Evolutionary conservation across 2,329 filamentous ascomycete genomes (phyloP).

Genomic region (Dactylonectria macrodidyma): DNA sequence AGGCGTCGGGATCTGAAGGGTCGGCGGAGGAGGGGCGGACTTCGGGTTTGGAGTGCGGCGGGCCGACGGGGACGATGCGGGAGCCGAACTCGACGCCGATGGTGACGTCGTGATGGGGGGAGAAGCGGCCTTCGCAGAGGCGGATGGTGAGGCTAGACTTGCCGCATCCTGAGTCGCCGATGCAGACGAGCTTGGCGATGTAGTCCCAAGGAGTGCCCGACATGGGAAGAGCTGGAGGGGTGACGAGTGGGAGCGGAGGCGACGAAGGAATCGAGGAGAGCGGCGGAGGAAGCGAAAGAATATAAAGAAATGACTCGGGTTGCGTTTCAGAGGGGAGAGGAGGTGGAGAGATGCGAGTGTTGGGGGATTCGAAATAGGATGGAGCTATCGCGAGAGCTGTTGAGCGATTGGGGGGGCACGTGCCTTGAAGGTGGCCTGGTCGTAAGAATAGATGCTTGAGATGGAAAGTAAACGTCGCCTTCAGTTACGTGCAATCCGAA

Average conservation of each 20-base stretch:
- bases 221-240: constrained; percentile 57
- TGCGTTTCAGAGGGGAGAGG: neutral
- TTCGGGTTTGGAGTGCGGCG: constrained; percentile 73
- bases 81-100: constrained; percentile 98
- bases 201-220: constrained; percentile 90
- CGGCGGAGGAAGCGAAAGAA: neutral
- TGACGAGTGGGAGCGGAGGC: constrained; percentile 22
- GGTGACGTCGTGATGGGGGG: constrained; percentile 94
- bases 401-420: constrained; percentile 23
- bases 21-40: constrained; percentile 41
- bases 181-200: constrained; percentile 98
- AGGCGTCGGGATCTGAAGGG: constrained; percentile 34
- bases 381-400: constrained; percentile 18
- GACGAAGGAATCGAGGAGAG: neutral
- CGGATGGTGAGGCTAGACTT: constrained; percentile 96
- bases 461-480: constrained; percentile 20
- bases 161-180: constrained; percentile 95
- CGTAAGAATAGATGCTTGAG: neutral
- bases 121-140: constrained; percentile 96
- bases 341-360: constrained; percentile 8
- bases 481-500: neutral
- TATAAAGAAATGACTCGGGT: neutral
- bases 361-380: constrained; percentile 7
- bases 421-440: constrained; percentile 26
- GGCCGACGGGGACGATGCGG: constrained; percentile 90